Evolutionary conservation across 2,329 filamentous ascomycete genomes (phyloP), one percentile per base, ranked within the genome.

Genomic region (Scolecobasidium constrictum): DNA sequence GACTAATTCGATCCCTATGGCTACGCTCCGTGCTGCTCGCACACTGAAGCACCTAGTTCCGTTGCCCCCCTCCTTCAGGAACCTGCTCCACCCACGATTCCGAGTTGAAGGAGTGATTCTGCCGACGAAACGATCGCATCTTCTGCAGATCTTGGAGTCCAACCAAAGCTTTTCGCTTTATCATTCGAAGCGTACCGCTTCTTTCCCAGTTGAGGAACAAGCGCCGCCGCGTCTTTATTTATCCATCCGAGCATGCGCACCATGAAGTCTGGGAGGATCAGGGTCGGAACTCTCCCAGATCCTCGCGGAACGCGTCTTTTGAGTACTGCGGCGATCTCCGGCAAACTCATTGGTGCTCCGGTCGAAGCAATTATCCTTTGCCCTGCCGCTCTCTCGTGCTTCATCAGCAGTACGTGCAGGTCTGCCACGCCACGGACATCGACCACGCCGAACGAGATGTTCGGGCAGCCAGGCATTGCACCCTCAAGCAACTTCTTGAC

Each of bases 401-500:
- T 67, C 2, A 69, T 63, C 0, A 77, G 76, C 18, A 66, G 66
- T n/a, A 84, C 69, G 48, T 84, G 79, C 0, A 73, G 73, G 4
- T 71, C 58, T 0, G 79, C 79, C 1, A 83, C 71, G 50, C 84
- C 64, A 19, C 65, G 62, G 5, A 69, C 66, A 42, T 69, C 66
- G 4, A 67, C 60, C 61, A 63, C 66, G 23, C 66, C 45, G 47
- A 59, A 78, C n/a, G 37, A 38, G 6, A 60, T 26, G 4, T 52
- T 43, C 1, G 56, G 57, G 35, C 52, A 42, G 13, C 49, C 58
- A 3, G 56, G 57, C 1, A 71, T 70, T 1, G 69, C 72, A n/a
- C 82, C 83, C 5, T 68, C 71, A 13, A 81, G 68, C 39, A 83
- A 61, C 46, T 80, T 70, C 6, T 74, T 65, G 42, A 86, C 70